phyloP scores from a whole-genome alignment of 2,329 filamentous ascomycete genomes.

The Lecanoromycetidae sp. region DNA sequence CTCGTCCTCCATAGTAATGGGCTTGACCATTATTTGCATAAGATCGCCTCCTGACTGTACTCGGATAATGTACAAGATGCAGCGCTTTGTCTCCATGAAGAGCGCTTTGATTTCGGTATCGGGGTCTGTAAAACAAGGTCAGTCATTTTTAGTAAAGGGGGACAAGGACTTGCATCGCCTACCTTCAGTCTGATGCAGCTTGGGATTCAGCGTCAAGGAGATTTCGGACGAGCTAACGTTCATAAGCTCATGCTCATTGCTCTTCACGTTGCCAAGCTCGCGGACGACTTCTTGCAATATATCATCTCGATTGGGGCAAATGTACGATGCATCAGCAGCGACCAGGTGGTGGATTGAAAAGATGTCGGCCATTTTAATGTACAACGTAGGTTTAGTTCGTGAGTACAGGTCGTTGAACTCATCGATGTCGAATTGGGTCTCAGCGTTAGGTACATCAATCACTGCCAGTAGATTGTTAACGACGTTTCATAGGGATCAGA shows the following conservation, averaged over 20 bases:
- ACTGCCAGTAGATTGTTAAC: conserved; percentile 38
- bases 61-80: conserved; percentile 92
- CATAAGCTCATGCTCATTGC: conserved; percentile 85
- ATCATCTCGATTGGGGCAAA: conserved; percentile 75
- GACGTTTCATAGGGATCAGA: neutral
- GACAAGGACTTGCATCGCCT: conserved; percentile 21
- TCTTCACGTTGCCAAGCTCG: conserved; percentile 90
- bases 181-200: conserved; percentile 73
- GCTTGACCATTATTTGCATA: conserved; percentile 90
- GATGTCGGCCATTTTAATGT: conserved; percentile 97
- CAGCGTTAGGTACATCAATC: conserved; percentile 73
- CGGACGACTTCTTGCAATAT: conserved; percentile 81
- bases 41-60: conserved; percentile 84
- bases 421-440: conserved; percentile 92
- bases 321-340: conserved; percentile 60
- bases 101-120: conserved; percentile 84
- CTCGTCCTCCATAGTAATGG: conserved; percentile 76
- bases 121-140: conserved; percentile 47
- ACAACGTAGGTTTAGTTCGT: conserved; percentile 92
- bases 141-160: conserved; percentile 4
- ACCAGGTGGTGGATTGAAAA: conserved; percentile 91
- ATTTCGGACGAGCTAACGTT: conserved; percentile 80
- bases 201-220: conserved; percentile 77
- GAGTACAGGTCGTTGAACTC: conserved; percentile 97
- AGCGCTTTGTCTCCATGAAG: conserved; percentile 97